Evolutionary conservation across 305 asterid species (phyloP), one percentile per base, ranked within the genome.

Genomic region (Fraxinus nigra): DNA sequence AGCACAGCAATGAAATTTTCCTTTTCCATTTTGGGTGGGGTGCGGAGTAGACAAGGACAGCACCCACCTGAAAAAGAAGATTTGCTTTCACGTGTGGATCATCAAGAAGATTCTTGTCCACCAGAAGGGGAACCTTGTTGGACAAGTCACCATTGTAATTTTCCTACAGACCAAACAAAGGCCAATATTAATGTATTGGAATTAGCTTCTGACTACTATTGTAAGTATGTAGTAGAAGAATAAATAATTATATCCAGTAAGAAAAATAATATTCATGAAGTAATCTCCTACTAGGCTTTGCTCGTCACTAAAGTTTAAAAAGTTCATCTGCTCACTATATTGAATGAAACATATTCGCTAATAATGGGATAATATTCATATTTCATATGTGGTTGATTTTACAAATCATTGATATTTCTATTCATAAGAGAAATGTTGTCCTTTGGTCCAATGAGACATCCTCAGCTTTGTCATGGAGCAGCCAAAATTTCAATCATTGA

Each of bases 61-160:
- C 69, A 63, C 82, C 38, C 77, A 96, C 99, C 98, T 96, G 99
- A 79, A 96, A 88, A 79, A 96, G 98, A 86, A 96, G 94, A 91
- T 94, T 96, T 83, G 99, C 91, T 88, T 96, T 96, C 86, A 94
- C 98, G 84, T 96, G 99, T 77, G 99, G 99, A 84, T 96, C 98
- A 87, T 96, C 99, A 61, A 96, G 93, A 86, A 92, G 91, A 87
- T 88, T 90, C 82, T 90, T 88, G 90, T 96, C 99, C 84, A 96
- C 97, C 89, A 81, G 86, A 87, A 89, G 90, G 43, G 82, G 94
- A 82, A 96, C 93, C 91, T 90, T 93, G 75, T 85, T 89, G 79
- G 98, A 87, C 82, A 96, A 84, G 54, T 86, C 94, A 67, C 92
- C 98, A 84, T 96, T 96, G 88, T 91, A 89, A 78, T 89, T 96